A percentile compares a stretch with the other conserved stretches of the same genome.
Conservation (phyloP, 139 green algal genomes). For the Dunaliella primolecta region DNA sequence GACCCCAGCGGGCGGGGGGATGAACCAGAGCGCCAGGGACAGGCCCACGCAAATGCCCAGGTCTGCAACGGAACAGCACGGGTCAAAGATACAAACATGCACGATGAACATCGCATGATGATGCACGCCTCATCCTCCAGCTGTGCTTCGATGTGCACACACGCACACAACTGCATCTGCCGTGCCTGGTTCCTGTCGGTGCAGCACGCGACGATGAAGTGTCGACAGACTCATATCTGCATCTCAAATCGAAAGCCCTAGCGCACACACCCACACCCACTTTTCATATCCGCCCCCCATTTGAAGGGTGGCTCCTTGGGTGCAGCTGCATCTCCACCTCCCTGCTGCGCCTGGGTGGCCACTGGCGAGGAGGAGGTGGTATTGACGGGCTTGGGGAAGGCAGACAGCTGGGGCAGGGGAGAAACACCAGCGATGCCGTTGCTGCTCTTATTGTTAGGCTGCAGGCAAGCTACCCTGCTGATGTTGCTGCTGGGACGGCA, state of each 20-base stretch:
- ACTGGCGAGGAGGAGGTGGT: neutral
- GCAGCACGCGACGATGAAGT: too few species aligned
- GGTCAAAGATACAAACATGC: slow-evolving; percentile 68
- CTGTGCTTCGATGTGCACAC: neutral
- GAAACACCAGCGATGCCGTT: neutral
- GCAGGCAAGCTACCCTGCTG: neutral
- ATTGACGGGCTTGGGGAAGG: neutral
- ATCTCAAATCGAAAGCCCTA: too few species aligned
- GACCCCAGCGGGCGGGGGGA: slow-evolving; percentile 79
- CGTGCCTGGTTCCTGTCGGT: too few species aligned
- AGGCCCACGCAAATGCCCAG: slow-evolving; percentile 82
- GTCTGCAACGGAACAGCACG: too few species aligned
- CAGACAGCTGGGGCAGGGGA: neutral
- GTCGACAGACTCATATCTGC: too few species aligned
- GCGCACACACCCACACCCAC: too few species aligned
- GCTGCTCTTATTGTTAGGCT: neutral
- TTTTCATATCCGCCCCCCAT: slow-evolving; percentile 82
- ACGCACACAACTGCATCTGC: neutral
- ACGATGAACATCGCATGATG: neutral
- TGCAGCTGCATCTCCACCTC: slow-evolving; percentile 6
- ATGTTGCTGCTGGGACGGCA: too few species aligned
- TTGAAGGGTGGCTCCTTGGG: slow-evolving; percentile 51
- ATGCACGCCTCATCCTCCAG: neutral
- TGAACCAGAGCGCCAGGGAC: slow-evolving; percentile 73
- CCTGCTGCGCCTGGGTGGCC: neutral